A percentile compares a stretch with the other conserved stretches of the same genome.
Conservation (phyloP, 495 filamentous ascomycete species). For the Hypoxylon lenormandii region DNA sequence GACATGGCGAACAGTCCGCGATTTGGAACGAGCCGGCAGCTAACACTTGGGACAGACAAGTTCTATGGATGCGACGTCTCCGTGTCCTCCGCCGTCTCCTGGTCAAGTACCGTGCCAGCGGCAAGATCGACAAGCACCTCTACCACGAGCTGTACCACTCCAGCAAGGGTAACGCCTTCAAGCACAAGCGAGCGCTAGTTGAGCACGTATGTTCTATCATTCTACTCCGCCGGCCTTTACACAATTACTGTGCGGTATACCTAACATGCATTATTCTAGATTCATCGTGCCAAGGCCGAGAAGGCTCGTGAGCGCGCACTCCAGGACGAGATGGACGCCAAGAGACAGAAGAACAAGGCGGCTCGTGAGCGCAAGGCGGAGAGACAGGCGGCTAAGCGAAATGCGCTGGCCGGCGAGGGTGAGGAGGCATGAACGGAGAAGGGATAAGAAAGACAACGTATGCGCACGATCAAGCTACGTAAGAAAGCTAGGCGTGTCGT, state of each 20-base stretch:
- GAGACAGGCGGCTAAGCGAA: conserved; percentile 88
- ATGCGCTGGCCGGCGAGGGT: conserved; percentile 77
- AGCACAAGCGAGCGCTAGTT: conserved; percentile 99
- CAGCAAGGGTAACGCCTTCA: conserved; percentile 99
- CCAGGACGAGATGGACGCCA: conserved; percentile 99
- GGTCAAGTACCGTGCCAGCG: conserved; percentile 98
- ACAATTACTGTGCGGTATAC: background rate
- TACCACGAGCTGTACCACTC: conserved; percentile 99
- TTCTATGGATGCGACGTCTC: conserved; percentile 99
- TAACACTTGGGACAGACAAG: conserved; percentile 69
- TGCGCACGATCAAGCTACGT: conserved; percentile 49
- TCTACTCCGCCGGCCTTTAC: conserved; percentile 11
- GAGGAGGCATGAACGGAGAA: conserved; percentile 69
- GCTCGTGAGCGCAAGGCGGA: conserved; percentile 95
- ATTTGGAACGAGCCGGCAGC: conserved; percentile 1
- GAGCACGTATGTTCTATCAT: conserved; percentile 87
- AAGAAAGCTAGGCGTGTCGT: conserved; percentile 48
- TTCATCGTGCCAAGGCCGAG: conserved; percentile 99
- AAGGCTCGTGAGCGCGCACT: conserved; percentile 90
- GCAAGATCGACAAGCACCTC: conserved; percentile 99
- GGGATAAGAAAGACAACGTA: conserved; percentile 52
- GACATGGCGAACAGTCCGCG: background rate
- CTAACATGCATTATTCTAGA: conserved; percentile 65
- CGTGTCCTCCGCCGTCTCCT: conserved; percentile 98
- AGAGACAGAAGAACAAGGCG: conserved; percentile 99